Percentiles rank a stretch among this genome's conserved stretches.
phyloP scores from a whole-genome alignment of 306 rosid genomes.

The Cicer arietinum region DNA sequence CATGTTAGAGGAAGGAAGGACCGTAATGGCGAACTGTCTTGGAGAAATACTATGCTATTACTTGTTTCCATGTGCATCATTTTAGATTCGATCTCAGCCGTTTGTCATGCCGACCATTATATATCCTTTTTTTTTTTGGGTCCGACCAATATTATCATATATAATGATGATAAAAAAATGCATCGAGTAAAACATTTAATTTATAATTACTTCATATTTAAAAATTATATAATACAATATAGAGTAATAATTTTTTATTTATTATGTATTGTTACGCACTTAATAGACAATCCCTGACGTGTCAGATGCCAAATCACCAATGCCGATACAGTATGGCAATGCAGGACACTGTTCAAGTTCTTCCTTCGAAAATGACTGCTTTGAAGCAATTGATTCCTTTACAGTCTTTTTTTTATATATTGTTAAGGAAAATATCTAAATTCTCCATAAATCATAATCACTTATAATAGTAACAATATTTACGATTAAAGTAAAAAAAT shows the following conservation, averaged over 20 bases:
- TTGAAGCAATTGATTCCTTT: conserved; percentile 10
- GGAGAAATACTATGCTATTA: conserved; percentile 4
- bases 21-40: conserved; percentile 41
- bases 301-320: neutral
- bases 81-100: conserved; percentile 13
- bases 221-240: too few relatives aligned
- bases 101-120: neutral
- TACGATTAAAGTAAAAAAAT: too few relatives aligned
- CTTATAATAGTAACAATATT: too few relatives aligned
- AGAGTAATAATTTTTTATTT: neutral
- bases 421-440: too few relatives aligned
- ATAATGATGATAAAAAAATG: too few relatives aligned
- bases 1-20: conserved; percentile 36
- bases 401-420: neutral
- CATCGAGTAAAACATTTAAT: too few relatives aligned
- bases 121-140: neutral
- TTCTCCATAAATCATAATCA: too few relatives aligned
- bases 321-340: neutral
- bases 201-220: too few relatives aligned
- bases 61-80: neutral
- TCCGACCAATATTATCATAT: too few relatives aligned
- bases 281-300: conserved; percentile 35
- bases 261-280: neutral
- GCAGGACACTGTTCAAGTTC: neutral
- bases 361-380: conserved; percentile 16